Evolutionary conservation across 441 rosid species (phyloP), one percentile per base, ranked within the genome.

Genomic region (Aquilaria agallochum): DNA sequence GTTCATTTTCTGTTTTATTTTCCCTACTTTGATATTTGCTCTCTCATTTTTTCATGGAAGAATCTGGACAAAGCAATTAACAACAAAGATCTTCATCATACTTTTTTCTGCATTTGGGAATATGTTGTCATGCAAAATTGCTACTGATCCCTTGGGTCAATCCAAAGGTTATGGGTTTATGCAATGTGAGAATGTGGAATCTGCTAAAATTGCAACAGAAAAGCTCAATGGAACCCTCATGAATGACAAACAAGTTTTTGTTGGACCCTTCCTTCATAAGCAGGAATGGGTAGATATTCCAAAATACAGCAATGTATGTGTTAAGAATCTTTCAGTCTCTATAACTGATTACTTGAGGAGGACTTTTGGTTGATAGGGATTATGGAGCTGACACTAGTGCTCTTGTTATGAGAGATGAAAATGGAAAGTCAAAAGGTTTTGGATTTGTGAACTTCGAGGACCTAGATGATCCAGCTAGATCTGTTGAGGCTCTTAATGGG

Each of bases 401-500:
- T 66, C 84, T 80, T 15, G 76, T 80, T 47, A 83, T 80, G 83
- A 79, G 83, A 36, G 83, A 82, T 11, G 81, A 72, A 49, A 84
- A 77, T 67, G 84, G 84, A 6, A 79, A 74, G 34, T 83, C 83
- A 2, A 78, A 76, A 72, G 70, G 85, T 59, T 78, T 80, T 66
- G 88, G 88, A 48, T 83, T 80, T 76, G 85, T 80, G 34, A 83
- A 83, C 72, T 80, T 80, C 66, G 85, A 83, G 58, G 64, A 75
- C 32, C 70, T 79, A 27, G 81, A 80, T 52, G 87, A 77, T 59
- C 84, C 87, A 11, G 85, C 85, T 42, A 62, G 64, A 53, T 63
- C 87, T 72, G 84, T 83, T 51, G 87, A 80, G 66, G 73, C 76
- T 5, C 83, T 82, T 12, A 80, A 77, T 2, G 87, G 83, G 6